These are phyloP conservation scores for Lipomyces yamadae DNA, from an alignment of 805 yeast genomes.

Conservation along the genomic window DNA sequence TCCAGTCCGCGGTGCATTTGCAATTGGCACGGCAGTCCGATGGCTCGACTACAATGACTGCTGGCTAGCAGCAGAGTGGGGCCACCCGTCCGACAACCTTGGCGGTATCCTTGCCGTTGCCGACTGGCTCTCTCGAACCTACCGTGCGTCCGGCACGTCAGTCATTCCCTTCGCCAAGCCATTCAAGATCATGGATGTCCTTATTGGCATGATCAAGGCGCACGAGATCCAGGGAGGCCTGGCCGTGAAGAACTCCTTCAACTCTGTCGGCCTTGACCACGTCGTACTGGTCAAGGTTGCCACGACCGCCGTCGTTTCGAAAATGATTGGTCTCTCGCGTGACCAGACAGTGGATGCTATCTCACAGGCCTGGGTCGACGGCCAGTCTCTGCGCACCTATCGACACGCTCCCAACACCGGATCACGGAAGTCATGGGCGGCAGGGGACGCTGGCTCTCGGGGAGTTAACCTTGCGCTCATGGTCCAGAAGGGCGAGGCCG, in stretches of 20 bases:
- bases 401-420: constrained; percentile 70
- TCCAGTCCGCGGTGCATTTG: constrained; percentile 63
- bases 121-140: constrained; percentile 57
- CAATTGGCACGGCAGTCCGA: constrained; percentile 60
- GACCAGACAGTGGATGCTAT: constrained; percentile 61
- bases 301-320: constrained; percentile 62
- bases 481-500: constrained; percentile 59
- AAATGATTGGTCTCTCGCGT: constrained; percentile 56
- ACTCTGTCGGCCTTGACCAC: constrained; percentile 64
- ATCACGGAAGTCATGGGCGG: constrained; percentile 70
- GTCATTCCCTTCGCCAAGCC: constrained; percentile 47
- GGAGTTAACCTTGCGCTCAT: constrained; percentile 62
- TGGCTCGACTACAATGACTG: constrained; percentile 69
- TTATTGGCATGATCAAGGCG: constrained; percentile 64
- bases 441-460: constrained; percentile 65
- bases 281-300: constrained; percentile 64
- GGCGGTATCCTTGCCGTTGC: constrained; percentile 65
- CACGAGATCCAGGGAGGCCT: constrained; percentile 66
- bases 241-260: constrained; percentile 65
- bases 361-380: constrained; percentile 66
- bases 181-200: constrained; percentile 56
- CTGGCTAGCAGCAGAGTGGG: constrained; percentile 75
- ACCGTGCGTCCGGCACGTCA: constrained; percentile 49
- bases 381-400: constrained; percentile 62
- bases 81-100: constrained; percentile 66